Base-by-base conservation (phyloP, 2,329 filamentous ascomycete genomes). In the Ophiognomonia clavigignenti-juglandacearum region DNA sequence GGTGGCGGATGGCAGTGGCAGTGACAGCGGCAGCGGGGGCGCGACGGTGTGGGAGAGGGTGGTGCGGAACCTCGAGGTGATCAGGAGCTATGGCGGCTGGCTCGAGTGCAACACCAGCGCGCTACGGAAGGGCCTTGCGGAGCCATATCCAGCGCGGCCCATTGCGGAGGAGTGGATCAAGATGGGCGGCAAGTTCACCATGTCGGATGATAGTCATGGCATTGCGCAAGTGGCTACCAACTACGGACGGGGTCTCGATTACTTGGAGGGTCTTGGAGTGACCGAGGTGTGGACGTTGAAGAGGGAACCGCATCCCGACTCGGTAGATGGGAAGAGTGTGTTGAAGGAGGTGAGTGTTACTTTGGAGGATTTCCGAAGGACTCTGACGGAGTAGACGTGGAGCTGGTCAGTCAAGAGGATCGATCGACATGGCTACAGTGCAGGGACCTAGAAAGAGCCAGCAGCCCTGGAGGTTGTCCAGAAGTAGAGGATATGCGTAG, bases 201-300 rank as follows among this genome's bases (percentile, higher is more conserved):
- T 98, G 57, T 96, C 88, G 6, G 93, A 98, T 64, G 93, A 98
- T 67, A 96, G 90, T 64, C 93, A 98, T 69, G 88, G 88, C 32
- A 78, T 89, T 49, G 85, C 79, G 2, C 92, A 98, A 62, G 77
- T 98, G 5, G 89, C 83, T n/a, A 83, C 88, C 42, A 92, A 95
- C 62, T 97, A 93, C 68, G 61, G 64, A 38, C 78, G 78, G 34
- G 81, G 86, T 5, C 67, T 95, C 48, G 73, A 78, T 1, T 96
- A 87, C 63, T 69, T 95, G 47, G 75, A 81, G 53, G 74, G 70
- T 50, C 68, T 88, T 11, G 83, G 82, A 4, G 80, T 92, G 22
- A 60, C 68, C 26, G 72, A 81, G 48, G 69, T 93, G 2, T 84
- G 77, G 75, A 79, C 74, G 4, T 62, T 80, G 22, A 62, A 67